Conservation (phyloP, 352 stramenopile genomes). For the Phytophthora foliorum region DNA sequence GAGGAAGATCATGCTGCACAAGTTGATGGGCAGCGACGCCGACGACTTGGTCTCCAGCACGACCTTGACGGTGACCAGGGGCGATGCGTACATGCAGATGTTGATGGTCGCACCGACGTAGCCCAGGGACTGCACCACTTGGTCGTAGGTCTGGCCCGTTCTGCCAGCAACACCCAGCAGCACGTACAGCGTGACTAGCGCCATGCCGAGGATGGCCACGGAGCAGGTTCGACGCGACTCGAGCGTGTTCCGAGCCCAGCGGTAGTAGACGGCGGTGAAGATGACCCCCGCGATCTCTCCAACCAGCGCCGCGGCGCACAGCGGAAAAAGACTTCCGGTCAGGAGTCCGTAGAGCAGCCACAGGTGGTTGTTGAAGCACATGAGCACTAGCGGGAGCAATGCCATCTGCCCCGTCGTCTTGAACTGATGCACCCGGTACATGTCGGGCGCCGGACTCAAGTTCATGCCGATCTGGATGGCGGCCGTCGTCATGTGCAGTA, state of each 20-base stretch:
- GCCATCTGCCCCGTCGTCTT: slow-evolving; percentile 47
- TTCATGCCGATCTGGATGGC: slow-evolving; percentile 50
- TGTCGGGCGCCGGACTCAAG: slow-evolving; percentile 39
- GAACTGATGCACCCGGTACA: slow-evolving; percentile 36
- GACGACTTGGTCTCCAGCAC: slow-evolving; percentile 66
- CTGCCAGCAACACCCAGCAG: slow-evolving; percentile 42
- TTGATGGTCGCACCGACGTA: slow-evolving; percentile 55
- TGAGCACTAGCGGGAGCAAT: slow-evolving; percentile 51
- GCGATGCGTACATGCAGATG: slow-evolving; percentile 66
- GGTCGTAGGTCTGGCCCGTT: slow-evolving; percentile 35
- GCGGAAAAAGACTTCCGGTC: slow-evolving; percentile 37
- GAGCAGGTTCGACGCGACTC: slow-evolving; percentile 25
- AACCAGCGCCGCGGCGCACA: slow-evolving; percentile 29
- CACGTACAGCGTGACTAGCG: slow-evolving; percentile 44
- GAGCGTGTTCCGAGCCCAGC: slow-evolving; percentile 24
- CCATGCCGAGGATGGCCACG: slow-evolving; percentile 19
- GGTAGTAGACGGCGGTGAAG: slow-evolving; percentile 43
- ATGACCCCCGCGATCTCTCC: slow-evolving; percentile 27
- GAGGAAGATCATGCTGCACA: slow-evolving; percentile 55
- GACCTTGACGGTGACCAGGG: slow-evolving; percentile 56
- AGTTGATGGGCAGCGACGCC: slow-evolving; percentile 59
- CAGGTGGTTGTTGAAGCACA: slow-evolving; percentile 55
- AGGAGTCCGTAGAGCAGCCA: slow-evolving; percentile 51
- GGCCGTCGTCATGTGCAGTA: slow-evolving; percentile 40
- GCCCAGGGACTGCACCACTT: slow-evolving; percentile 38